These are phyloP conservation scores for Suhomyces taliae DNA, from an alignment of 1,139 yeast species.

Conservation along the genomic window DNA sequence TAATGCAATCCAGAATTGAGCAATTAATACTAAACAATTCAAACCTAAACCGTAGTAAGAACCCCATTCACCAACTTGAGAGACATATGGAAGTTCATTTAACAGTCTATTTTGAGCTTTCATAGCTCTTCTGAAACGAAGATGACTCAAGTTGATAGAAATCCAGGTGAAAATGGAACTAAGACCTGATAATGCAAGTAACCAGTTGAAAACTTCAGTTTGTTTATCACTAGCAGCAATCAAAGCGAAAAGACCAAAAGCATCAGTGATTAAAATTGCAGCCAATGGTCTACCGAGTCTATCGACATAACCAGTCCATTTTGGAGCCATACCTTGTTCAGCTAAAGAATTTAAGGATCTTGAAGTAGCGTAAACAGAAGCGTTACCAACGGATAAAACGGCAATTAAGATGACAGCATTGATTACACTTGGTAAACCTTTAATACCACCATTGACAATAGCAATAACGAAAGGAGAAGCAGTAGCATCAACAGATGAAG, in stretches of 20 bases:
- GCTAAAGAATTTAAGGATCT: constrained; percentile 34
- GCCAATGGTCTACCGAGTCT: constrained; percentile 34
- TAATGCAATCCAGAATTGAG: constrained; percentile 80
- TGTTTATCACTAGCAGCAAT: constrained; percentile 68
- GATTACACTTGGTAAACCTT: constrained; percentile 54
- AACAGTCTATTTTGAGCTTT: constrained; percentile 60
- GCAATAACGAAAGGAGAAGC: constrained; percentile 68
- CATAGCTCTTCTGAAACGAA: constrained; percentile 79
- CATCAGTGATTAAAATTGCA: constrained; percentile 29
- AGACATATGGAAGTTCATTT: constrained; percentile 65
- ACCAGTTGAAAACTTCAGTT: constrained; percentile 73
- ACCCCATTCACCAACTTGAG: constrained; percentile 71
- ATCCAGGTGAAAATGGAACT: constrained; percentile 86
- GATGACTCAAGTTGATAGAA: constrained; percentile 71
- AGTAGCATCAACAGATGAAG: constrained; percentile 48
- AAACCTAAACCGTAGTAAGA: constrained; percentile 63
- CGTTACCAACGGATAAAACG: constrained; percentile 51
- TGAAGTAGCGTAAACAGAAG: constrained; percentile 35
- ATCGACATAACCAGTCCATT: constrained; percentile 32
- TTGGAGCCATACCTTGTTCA: constrained; percentile 35
- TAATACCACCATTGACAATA: constrained; percentile 51
- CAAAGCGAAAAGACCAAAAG: constrained; percentile 69
- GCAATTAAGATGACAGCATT: constrained; percentile 52
- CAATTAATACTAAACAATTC: constrained; percentile 64
- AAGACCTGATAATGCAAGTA: constrained; percentile 79